Base-by-base conservation (phyloP, 192 early-diverging fungal genomes). In the Funneliformis mosseae region DNA sequence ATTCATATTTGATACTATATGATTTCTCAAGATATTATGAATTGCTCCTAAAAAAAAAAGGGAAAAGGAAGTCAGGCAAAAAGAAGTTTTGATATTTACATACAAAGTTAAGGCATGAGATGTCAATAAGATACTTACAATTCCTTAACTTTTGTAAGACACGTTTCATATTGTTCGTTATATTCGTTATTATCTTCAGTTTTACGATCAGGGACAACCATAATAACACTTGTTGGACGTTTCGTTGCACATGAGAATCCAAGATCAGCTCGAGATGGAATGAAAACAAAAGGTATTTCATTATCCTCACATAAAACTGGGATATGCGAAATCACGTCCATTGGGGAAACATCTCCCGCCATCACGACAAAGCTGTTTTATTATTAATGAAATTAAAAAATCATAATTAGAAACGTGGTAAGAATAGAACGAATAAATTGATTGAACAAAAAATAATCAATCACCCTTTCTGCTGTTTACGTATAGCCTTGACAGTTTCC, bases 241-340 rank as follows among this genome's bases (percentile, higher is more conserved):
- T 98, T 98, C 27, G 98, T 98, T 28, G 94, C 88, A 83, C 93
- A 92, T 41, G 96, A 94, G 42, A 91, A 91, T 76, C 98, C 98
- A 11, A 99, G 93, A 79, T 98, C 96, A 86, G 95, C 94, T 89
- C 96, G 97, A 33, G 96, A 95, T 8, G 96, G 93, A n/a, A 98
- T 91, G 86, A 96, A 99, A 72, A 97, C 87, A 80, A 98, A 99
- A 39, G 97, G 96, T 41, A 99, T 95, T 81, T 94, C 87, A 83
- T 92, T 87, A 79, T 99, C 98, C 85, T 99, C 98, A 89, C 98
- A 99, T 46, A 99, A 86, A 48, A 99, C 93, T 46, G 98, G 98
- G 50, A 99, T 88, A 84, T 99, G 98, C 59, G 98, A 94, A 76
- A 99, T 95, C 76, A 98, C 96, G 84, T 99, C 98, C 64, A 98